These are phyloP conservation scores for Pinguiococcus pyrenoidosus DNA, from an alignment of 108 stramenopile genomes.

Conservation along the genomic window DNA sequence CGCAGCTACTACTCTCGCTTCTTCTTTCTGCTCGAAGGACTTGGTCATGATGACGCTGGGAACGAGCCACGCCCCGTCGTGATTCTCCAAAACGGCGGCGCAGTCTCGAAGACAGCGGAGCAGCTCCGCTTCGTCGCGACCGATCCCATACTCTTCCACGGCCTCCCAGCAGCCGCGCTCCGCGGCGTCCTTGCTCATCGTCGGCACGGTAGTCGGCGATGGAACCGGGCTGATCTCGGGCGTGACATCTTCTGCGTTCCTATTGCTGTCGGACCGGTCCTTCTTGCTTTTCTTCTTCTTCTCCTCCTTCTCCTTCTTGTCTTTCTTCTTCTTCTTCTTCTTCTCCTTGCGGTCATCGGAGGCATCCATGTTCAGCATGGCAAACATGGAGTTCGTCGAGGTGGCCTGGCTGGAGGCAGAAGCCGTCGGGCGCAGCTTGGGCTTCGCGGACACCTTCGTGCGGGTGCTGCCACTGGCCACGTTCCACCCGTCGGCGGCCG, in stretches of 20 bases:
- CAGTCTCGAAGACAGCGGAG: no score
- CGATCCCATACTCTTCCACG: background rate
- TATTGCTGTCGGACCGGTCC: background rate
- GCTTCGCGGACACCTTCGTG: background rate
- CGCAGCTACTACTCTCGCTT: no score
- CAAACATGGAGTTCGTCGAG: background rate
- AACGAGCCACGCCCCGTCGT: no score
- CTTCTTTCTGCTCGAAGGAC: background rate
- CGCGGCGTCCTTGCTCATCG: background rate
- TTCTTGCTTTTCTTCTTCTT: background rate
- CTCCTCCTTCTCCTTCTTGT: background rate
- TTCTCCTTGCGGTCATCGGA: slow-evolving; percentile 1
- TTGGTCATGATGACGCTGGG: background rate
- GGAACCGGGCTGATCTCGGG: background rate
- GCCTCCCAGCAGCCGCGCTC: background rate
- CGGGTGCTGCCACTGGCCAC: background rate
- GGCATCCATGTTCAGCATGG: background rate
- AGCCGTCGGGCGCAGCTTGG: background rate
- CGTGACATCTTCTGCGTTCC: background rate
- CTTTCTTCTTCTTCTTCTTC: background rate
- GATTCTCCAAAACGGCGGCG: no score
- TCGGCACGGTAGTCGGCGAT: background rate
- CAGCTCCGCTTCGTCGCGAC: background rate
- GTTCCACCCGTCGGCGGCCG: background rate
- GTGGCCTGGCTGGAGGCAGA: background rate